phyloP scores from a whole-genome alignment of 176 grass and related monocot species.

The Rhynchospora tenuis region DNA sequence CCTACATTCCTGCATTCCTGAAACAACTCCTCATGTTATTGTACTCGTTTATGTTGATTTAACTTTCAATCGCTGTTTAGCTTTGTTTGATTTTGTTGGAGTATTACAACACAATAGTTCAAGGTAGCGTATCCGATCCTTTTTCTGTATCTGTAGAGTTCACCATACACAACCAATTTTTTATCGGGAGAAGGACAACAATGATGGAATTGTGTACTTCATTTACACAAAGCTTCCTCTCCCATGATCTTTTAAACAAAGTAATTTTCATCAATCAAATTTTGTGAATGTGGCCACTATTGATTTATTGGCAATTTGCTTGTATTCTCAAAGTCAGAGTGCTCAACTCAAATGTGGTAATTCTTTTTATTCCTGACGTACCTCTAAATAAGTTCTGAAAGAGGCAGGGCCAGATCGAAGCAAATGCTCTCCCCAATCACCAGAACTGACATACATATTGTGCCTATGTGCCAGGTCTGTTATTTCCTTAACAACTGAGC shows the following conservation, averaged over 20 bases:
- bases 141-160: not conserved
- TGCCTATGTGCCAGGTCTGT: conserved; percentile 76
- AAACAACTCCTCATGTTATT: not conserved
- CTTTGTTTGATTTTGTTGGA: not conserved
- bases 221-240: not conserved
- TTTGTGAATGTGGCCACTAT: not conserved
- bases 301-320: not conserved
- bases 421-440: conserved; percentile 89
- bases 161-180: not conserved
- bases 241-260: not conserved
- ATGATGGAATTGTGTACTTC: not conserved
- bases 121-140: not conserved
- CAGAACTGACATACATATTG: conserved; percentile 92
- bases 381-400: conserved; percentile 89
- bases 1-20: conserved; percentile 87
- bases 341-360: not conserved
- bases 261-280: not conserved
- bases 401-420: conserved; percentile 62
- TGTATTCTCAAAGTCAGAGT: not conserved
- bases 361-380: conserved; percentile 1
- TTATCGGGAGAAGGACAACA: not conserved
- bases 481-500: conserved; percentile 58
- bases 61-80: not conserved
- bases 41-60: not conserved
- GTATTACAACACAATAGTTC: not conserved